phyloP scores from a whole-genome alignment of 140 eudicot species.

The Erigeron philadelphicus region DNA sequence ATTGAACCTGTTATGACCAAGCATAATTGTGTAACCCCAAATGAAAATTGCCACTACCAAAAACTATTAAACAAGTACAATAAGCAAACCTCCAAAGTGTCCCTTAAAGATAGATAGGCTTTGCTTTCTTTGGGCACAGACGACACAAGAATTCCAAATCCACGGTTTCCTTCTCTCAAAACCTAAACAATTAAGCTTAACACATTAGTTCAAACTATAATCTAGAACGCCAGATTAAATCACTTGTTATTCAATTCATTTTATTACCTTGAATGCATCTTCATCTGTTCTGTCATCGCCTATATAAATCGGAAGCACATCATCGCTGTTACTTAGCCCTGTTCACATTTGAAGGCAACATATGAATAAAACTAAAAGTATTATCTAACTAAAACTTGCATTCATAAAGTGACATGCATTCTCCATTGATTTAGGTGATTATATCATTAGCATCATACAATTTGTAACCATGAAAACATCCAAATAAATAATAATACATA shows the following conservation, averaged over 20 bases:
- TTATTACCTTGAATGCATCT: conserved; percentile 84
- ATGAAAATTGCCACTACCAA: neutral
- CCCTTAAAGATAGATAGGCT: conserved; percentile 71
- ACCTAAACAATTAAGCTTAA: conserved; percentile 34
- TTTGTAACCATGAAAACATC: neutral
- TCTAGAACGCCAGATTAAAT: neutral
- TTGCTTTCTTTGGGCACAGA: conserved; percentile 73
- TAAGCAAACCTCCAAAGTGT: conserved; percentile 61
- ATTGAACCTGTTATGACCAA: neutral
- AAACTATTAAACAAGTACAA: neutral
- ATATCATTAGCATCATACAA: neutral
- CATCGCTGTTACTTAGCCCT: conserved; percentile 55
- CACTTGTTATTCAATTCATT: neutral
- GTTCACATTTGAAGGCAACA: conserved; percentile 14
- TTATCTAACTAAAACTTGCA: neutral
- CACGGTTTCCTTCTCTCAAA: conserved; percentile 50
- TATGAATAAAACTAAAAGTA: conserved; percentile 4
- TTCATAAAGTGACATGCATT: neutral
- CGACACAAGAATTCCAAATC: conserved; percentile 79
- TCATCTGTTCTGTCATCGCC: conserved; percentile 95
- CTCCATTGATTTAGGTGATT: neutral
- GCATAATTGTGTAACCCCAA: neutral
- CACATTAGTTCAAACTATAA: neutral
- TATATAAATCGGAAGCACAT: conserved; percentile 81
- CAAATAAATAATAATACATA: conserved; percentile 25